Percentiles rank a stretch among this genome's conserved stretches.
Conservation (phyloP, 75 land plant genomes). For the Cunninghamia lanceolata region DNA sequence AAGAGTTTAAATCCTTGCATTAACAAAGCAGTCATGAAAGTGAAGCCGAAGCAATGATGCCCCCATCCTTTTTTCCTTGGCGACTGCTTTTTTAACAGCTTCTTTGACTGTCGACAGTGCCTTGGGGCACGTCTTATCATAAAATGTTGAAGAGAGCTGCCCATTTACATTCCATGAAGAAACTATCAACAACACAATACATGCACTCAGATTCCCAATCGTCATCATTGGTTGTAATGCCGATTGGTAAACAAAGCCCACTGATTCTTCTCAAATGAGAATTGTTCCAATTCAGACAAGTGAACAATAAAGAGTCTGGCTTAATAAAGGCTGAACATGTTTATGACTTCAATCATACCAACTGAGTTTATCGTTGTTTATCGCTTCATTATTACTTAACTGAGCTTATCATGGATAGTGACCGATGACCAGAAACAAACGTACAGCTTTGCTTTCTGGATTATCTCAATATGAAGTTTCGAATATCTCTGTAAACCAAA, state of each 20-base stretch:
- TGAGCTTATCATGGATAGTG: background rate
- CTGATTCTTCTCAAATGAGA: background rate
- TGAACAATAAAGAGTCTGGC: too few relatives aligned
- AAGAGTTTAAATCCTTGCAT: conserved; percentile 15
- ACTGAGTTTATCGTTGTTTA: background rate
- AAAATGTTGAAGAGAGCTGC: conserved; percentile 32
- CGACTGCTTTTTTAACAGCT: conserved; percentile 19
- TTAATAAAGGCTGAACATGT: too few relatives aligned
- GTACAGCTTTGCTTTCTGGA: background rate
- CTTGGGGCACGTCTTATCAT: conserved; percentile 30
- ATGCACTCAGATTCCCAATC: background rate
- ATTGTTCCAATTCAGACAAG: background rate
- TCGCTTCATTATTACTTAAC: background rate
- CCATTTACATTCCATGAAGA: background rate
- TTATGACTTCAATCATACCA: too few relatives aligned
- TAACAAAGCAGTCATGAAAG: conserved; percentile 70
- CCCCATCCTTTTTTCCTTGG: conserved; percentile 34
- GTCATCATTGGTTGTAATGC: background rate
- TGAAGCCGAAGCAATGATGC: conserved; percentile 54
- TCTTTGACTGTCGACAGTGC: conserved; percentile 22
- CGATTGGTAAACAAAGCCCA: background rate
- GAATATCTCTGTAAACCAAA: background rate
- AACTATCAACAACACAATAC: background rate
- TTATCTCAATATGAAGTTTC: background rate
- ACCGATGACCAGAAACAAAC: too few relatives aligned